Evolutionary conservation across 2,329 filamentous ascomycete species (phyloP).

Genomic region (Verticillium nonalfalfae): DNA sequence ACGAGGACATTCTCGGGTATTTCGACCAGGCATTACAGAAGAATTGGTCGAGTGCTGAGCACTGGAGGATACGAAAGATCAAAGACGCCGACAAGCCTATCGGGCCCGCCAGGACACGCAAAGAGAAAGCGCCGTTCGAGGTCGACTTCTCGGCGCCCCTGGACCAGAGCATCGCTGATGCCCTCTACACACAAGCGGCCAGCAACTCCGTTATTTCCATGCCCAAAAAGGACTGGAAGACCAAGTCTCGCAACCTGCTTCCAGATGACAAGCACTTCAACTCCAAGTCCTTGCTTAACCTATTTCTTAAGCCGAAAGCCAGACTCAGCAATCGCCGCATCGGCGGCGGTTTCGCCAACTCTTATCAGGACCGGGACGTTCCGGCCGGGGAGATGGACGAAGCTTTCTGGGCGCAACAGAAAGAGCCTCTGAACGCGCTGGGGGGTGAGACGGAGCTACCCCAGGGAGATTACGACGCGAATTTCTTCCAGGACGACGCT

Average conservation of each 20-base stretch:
- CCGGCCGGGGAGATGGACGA: slow-evolving; percentile 79
- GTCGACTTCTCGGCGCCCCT: slow-evolving; percentile 83
- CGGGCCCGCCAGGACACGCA: slow-evolving; percentile 59
- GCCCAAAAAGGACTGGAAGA: slow-evolving; percentile 93
- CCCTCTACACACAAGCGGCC: slow-evolving; percentile 74
- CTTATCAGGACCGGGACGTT: slow-evolving; percentile 38
- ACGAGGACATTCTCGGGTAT: slow-evolving; percentile 95
- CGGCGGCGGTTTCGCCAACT: slow-evolving; percentile 39
- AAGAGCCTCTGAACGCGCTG: slow-evolving; percentile 35
- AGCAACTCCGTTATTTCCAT: slow-evolving; percentile 77
- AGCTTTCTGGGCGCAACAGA: slow-evolving; percentile 84
- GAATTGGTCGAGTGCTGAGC: slow-evolving; percentile 97
- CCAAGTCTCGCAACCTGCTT: slow-evolving; percentile 84
- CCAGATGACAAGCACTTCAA: slow-evolving; percentile 99
- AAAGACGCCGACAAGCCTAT: slow-evolving; percentile 67
- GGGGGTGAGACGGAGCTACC: slow-evolving; percentile 45
- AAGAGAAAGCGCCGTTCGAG: slow-evolving; percentile 94
- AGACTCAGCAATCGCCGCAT: slow-evolving; percentile 64
- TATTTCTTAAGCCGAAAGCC: slow-evolving; percentile 94
- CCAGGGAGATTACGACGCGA: slow-evolving; percentile 75
- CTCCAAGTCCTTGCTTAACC: slow-evolving; percentile 77
- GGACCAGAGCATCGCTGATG: slow-evolving; percentile 62
- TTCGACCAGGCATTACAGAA: slow-evolving; percentile 95
- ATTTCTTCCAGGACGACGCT: slow-evolving; percentile 92
- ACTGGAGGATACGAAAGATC: slow-evolving; percentile 95